phyloP scores from a whole-genome alignment of 768 basidiomycete species.

The Panus rudis region DNA sequence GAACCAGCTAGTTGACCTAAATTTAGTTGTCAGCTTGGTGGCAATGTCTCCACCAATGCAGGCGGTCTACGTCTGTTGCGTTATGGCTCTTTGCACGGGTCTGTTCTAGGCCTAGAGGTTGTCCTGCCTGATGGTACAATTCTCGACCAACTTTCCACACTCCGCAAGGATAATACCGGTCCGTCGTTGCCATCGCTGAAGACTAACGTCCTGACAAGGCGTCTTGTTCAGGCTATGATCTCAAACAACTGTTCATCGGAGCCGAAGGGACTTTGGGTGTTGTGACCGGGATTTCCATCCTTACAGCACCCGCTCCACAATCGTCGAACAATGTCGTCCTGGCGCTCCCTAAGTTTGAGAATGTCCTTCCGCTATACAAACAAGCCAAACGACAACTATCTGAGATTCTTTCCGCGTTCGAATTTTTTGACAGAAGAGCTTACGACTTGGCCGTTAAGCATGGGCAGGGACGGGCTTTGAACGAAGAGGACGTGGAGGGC shows the following conservation, averaged over 20 bases:
- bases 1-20: not conserved
- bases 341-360: conserved; percentile 79
- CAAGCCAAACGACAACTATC: conserved; percentile 76
- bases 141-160: conserved; percentile 78
- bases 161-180: conserved; percentile 98
- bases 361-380: conserved; percentile 80
- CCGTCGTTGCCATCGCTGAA: conserved; percentile 12
- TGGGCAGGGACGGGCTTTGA: conserved; percentile 71
- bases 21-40: conserved; percentile 90
- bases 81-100: conserved; percentile 93
- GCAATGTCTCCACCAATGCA: conserved; percentile 95
- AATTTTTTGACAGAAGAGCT: conserved; percentile 86
- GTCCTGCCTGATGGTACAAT: conserved; percentile 93
- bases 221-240: conserved; percentile 75
- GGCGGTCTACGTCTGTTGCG: conserved; percentile 92
- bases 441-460: conserved; percentile 82
- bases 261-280: conserved; percentile 95
- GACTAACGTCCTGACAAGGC: not conserved
- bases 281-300: conserved; percentile 90
- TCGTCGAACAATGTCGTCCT: conserved; percentile 90
- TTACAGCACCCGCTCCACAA: conserved; percentile 77
- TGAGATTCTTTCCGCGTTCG: conserved; percentile 95
- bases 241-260: conserved; percentile 98
- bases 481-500: conserved; percentile 65
- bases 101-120: conserved; percentile 91